Evolutionary conservation across 192 early-diverging fungal genomes (phyloP).

Genomic region (Lunasporangiospora selenospora): DNA sequence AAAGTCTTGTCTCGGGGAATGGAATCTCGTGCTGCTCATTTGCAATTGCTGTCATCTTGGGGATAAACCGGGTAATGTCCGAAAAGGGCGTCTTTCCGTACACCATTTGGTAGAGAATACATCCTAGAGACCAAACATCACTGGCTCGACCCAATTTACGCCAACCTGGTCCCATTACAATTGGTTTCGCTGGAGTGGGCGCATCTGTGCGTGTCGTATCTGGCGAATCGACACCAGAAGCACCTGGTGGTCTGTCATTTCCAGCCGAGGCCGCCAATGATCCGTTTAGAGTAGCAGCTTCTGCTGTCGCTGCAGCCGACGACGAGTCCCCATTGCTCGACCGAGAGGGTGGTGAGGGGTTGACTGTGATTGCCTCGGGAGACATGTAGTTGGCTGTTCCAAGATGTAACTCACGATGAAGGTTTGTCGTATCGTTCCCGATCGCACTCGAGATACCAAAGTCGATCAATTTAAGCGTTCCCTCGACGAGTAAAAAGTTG

Average conservation of each 20-base stretch:
- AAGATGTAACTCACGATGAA: slow-evolving; percentile 84
- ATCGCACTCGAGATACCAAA: slow-evolving; percentile 98
- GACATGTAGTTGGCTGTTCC: slow-evolving; percentile 98
- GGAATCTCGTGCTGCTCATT: slow-evolving; percentile 71
- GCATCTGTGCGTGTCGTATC: too few relatives aligned
- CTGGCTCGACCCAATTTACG: slow-evolving; percentile 76
- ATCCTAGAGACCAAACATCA: slow-evolving; percentile 94
- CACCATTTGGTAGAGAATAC: slow-evolving; percentile 92
- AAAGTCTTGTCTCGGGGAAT: slow-evolving; percentile 53
- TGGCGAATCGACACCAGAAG: too few relatives aligned
- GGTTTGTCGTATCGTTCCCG: slow-evolving; percentile 93
- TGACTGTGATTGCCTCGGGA: slow-evolving; percentile 81
- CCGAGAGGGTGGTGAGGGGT: slow-evolving; percentile 1
- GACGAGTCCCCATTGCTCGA: too few relatives aligned
- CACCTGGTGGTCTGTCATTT: slow-evolving; percentile 21
- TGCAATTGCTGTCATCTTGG: slow-evolving; percentile 77
- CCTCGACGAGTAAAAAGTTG: slow-evolving; percentile 91
- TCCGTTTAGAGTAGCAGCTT: slow-evolving; percentile 20
- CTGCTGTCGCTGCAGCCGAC: slow-evolving; percentile 9
- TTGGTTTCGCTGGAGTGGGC: too few relatives aligned
- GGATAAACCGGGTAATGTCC: slow-evolving; percentile 62
- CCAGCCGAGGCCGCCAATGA: slow-evolving; percentile 28
- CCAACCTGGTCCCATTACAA: too few relatives aligned
- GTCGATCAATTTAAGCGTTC: slow-evolving; percentile 91
- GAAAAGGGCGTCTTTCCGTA: slow-evolving; percentile 88